Evolutionary conservation across 352 stramenopile genomes (phyloP).

Genomic region (Phytophthora colocasiae): DNA sequence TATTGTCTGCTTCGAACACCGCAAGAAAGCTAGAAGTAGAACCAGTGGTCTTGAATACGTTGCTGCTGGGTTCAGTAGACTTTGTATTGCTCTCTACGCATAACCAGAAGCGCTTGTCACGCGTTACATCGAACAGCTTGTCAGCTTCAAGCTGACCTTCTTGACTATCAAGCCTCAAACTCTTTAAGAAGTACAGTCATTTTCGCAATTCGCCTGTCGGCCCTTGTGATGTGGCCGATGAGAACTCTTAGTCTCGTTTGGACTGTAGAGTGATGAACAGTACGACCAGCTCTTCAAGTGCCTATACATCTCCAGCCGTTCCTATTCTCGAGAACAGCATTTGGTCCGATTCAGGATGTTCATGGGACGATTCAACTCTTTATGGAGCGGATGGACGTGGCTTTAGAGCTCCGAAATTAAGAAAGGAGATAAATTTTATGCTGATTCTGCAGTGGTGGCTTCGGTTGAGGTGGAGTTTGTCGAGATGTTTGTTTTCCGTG

Average conservation of each 20-base stretch:
- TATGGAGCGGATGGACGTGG: conserved; percentile 4
- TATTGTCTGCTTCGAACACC: background rate
- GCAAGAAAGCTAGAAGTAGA: background rate
- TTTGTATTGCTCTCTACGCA: background rate
- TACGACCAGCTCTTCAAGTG: background rate
- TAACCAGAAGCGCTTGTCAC: conserved; percentile 3
- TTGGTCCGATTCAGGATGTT: conserved; percentile 22
- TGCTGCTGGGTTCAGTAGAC: conserved; percentile 7
- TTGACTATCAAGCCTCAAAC: too few species aligned
- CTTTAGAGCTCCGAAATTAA: background rate
- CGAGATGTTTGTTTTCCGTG: conserved; percentile 28
- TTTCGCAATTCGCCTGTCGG: conserved; percentile 9
- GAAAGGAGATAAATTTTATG: background rate
- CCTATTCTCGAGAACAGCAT: conserved; percentile 25
- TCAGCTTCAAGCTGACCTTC: conserved; percentile 1
- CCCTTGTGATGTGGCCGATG: conserved; percentile 19
- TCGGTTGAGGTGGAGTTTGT: conserved; percentile 30
- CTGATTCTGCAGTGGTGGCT: conserved; percentile 17
- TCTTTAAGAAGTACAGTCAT: background rate
- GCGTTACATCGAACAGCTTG: conserved; percentile 12
- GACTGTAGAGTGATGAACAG: conserved; percentile 13
- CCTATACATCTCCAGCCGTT: conserved; percentile 2
- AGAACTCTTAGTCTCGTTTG: conserved; percentile 13
- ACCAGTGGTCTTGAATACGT: background rate
- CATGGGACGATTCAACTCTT: conserved; percentile 18